Percentiles rank a stretch among this genome's conserved stretches.
These are phyloP conservation scores for Diplodia sapinea DNA, from an alignment of 2,329 filamentous ascomycete species.

Conservation along the genomic window DNA sequence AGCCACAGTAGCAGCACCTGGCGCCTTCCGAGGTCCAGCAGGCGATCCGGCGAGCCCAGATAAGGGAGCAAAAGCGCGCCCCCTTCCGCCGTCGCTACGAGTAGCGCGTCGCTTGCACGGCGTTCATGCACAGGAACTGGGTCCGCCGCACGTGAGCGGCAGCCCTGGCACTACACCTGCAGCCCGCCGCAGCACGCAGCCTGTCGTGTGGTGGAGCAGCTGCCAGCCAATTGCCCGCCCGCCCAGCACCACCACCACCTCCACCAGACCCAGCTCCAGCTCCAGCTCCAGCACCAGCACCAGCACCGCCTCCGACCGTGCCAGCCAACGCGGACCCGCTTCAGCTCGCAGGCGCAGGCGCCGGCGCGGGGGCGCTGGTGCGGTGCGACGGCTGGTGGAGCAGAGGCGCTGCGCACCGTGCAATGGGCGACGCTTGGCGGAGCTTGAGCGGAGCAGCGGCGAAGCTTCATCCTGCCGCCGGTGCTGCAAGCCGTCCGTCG, in stretches of 20 bases:
- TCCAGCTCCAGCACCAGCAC: no score
- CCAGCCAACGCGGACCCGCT: background rate
- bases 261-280: no score
- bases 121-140: constrained; percentile 27
- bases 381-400: constrained; percentile 7
- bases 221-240: background rate
- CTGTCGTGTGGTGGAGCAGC: background rate
- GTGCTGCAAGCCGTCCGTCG: background rate
- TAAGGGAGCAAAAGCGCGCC: constrained; percentile 2
- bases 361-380: background rate
- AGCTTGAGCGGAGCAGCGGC: constrained; percentile 23
- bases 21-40: constrained; percentile 28
- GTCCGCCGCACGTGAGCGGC: constrained; percentile 18
- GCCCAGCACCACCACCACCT: background rate
- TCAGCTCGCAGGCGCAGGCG: background rate
- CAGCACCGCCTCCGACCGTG: background rate
- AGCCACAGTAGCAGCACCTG: constrained; percentile 24
- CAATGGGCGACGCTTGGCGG: constrained; percentile 15
- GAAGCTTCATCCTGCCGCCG: constrained; percentile 4
- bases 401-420: background rate
- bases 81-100: constrained; percentile 11
- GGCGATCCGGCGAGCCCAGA: constrained; percentile 18
- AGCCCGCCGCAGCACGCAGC: background rate
- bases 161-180: constrained; percentile 11
- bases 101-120: constrained; percentile 18